Conservation (phyloP, 192 early-diverging fungal species). For the Rhizoclosmatium globosum region DNA sequence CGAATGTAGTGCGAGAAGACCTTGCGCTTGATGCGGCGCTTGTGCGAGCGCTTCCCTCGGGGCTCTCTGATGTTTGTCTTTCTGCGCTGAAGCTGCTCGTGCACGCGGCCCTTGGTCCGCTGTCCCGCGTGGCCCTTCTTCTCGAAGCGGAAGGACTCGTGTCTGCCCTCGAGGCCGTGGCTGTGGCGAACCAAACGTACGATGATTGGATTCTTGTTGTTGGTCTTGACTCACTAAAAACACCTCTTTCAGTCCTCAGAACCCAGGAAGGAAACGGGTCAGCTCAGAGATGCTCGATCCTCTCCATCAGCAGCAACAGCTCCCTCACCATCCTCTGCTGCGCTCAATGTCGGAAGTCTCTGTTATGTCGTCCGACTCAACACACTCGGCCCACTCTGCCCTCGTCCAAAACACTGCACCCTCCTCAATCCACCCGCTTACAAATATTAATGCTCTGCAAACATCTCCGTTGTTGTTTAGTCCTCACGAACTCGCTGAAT, state of each 20-base stretch:
- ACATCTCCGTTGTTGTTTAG: not conserved
- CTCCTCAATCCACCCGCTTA: not conserved
- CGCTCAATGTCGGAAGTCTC: slow-evolving; percentile 23
- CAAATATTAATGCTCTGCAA: slow-evolving; percentile 6
- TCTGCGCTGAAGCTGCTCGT: not conserved
- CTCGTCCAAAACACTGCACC: not conserved
- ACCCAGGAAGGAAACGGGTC: not conserved
- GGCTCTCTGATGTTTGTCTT: not conserved
- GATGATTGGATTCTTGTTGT: not conserved
- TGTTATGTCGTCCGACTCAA: not conserved
- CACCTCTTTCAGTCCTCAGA: not conserved
- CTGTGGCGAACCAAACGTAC: not conserved
- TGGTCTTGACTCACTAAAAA: not conserved
- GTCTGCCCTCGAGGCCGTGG: not conserved
- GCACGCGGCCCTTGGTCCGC: not conserved
- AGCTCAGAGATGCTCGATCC: not conserved
- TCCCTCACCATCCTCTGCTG: not conserved
- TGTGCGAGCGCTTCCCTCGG: no score
- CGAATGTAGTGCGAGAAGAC: no score
- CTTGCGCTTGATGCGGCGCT: no score
- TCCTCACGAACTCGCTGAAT: slow-evolving; percentile 16
- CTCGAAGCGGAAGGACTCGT: not conserved
- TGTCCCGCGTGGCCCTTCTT: not conserved
- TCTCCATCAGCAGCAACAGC: no score
- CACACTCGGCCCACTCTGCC: not conserved